Conservation (phyloP, 2,329 filamentous ascomycete species). For the Parasarocladium wereldwijsianum region DNA sequence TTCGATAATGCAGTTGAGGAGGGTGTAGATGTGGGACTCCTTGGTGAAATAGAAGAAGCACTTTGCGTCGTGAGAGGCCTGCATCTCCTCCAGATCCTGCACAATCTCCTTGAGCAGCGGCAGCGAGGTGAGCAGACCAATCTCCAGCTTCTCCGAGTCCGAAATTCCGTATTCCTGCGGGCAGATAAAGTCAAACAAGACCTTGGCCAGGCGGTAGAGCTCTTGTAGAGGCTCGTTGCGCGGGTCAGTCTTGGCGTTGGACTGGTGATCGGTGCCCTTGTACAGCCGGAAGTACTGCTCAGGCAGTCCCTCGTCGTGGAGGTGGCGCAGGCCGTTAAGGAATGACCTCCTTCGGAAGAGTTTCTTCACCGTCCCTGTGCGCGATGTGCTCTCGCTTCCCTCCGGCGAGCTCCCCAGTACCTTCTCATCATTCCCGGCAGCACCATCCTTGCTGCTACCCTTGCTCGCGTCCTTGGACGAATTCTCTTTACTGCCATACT, state of each 20-base stretch:
- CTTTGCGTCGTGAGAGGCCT: slow-evolving; percentile 85
- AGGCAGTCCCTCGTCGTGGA: slow-evolving; percentile 39
- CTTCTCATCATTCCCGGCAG: slow-evolving; percentile 8
- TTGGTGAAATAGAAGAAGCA: slow-evolving; percentile 99
- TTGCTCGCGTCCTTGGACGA: slow-evolving; percentile 24
- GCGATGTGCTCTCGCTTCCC: slow-evolving; percentile 23
- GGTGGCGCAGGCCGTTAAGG: slow-evolving; percentile 35
- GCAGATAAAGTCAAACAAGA: slow-evolving; percentile 95
- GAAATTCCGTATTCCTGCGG: slow-evolving; percentile 97
- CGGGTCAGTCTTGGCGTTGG: slow-evolving; percentile 59
- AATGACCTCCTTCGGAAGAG: slow-evolving; percentile 48
- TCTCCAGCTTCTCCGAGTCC: slow-evolving; percentile 94
- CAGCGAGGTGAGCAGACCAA: slow-evolving; percentile 83
- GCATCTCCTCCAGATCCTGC: slow-evolving; percentile 89
- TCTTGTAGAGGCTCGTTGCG: slow-evolving; percentile 81
- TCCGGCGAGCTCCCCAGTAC: slow-evolving; percentile 12
- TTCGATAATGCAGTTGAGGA: slow-evolving; percentile 94
- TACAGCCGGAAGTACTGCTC: slow-evolving; percentile 85
- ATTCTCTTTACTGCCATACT: slow-evolving; percentile 30
- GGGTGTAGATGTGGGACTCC: slow-evolving; percentile 95
- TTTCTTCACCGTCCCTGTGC: slow-evolving; percentile 21
- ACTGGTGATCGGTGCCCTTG: slow-evolving; percentile 52
- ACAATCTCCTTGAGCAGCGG: slow-evolving; percentile 95
- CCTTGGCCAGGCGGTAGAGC: slow-evolving; percentile 83
- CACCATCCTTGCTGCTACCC: slow-evolving; percentile 19